Conservation (phyloP, 2,329 filamentous ascomycete species). For the Diaporthe sp. region DNA sequence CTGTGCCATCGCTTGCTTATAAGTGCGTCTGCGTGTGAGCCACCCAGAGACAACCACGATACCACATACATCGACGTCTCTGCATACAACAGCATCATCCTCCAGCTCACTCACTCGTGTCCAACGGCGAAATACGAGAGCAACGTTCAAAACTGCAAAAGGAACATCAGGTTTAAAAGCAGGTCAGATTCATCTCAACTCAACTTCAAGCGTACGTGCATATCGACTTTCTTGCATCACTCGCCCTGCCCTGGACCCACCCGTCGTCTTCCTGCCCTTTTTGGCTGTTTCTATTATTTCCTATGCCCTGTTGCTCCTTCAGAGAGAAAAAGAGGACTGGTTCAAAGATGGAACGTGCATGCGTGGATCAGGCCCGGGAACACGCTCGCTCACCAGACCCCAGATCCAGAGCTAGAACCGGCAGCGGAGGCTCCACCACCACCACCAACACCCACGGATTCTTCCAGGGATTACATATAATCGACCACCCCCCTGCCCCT, state of each 20-base stretch:
- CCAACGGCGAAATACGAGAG: neutral
- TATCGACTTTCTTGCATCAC: conserved; percentile 12
- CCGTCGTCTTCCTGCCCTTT: conserved; percentile 15
- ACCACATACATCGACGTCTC: neutral
- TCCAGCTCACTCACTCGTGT: neutral
- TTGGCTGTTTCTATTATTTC: conserved; percentile 43
- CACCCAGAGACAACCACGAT: neutral
- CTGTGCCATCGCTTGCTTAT: conserved; percentile 25
- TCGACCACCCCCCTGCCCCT: conserved; percentile 45
- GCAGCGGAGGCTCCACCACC: conserved; percentile 50
- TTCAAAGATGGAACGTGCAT: conserved; percentile 49
- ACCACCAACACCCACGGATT: conserved; percentile 43
- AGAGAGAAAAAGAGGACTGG: conserved; percentile 39
- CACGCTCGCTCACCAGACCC: conserved; percentile 53
- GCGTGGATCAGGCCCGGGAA: conserved; percentile 47
- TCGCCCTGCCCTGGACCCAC: neutral
- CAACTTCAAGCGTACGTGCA: conserved; percentile 25
- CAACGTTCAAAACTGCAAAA: neutral
- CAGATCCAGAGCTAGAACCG: conserved; percentile 51
- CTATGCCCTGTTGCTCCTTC: conserved; percentile 45
- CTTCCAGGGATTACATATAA: conserved; percentile 47
- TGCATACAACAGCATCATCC: neutral
- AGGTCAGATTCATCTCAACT: neutral
- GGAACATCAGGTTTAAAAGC: neutral
- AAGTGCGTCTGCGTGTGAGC: conserved; percentile 10